phyloP scores from a whole-genome alignment of 2,329 filamentous ascomycete genomes.

The Dactylonectria macrodidyma region DNA sequence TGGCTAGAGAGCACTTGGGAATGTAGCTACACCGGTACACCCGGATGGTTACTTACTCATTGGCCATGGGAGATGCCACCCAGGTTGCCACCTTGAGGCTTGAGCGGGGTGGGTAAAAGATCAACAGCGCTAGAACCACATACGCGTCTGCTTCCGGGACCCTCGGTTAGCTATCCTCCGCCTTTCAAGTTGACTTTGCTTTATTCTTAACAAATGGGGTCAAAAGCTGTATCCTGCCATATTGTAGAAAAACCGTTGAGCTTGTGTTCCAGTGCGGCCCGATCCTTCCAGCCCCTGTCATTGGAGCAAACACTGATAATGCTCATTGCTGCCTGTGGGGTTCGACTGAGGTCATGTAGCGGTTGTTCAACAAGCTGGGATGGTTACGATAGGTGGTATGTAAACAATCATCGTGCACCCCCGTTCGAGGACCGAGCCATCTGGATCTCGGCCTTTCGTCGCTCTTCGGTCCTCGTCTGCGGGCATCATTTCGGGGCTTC shows the following conservation, averaged over 20 bases:
- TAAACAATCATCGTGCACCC: no score
- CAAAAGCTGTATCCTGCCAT: not conserved
- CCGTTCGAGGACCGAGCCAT: no score
- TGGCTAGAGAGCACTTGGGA: not conserved
- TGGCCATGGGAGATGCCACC: conserved; percentile 3
- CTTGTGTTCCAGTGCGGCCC: not conserved
- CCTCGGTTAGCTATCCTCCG: not conserved
- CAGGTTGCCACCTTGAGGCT: conserved; percentile 15
- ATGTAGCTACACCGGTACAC: not conserved
- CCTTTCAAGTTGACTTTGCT: not conserved
- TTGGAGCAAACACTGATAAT: not conserved
- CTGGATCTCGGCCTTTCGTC: no score
- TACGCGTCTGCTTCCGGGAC: no score
- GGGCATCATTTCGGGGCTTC: no score
- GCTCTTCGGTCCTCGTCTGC: no score
- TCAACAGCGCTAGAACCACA: no score
- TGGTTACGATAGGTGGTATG: no score
- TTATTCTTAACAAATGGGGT: not conserved
- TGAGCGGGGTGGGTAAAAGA: conserved; percentile 7
- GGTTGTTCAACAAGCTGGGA: no score
- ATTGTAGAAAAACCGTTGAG: not conserved
- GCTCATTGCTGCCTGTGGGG: not conserved
- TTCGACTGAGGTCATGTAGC: no score
- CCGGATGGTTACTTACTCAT: not conserved
- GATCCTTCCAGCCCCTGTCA: not conserved